Base-by-base conservation (phyloP, 2,329 filamentous ascomycete species). In the Ilyonectria sp. region DNA sequence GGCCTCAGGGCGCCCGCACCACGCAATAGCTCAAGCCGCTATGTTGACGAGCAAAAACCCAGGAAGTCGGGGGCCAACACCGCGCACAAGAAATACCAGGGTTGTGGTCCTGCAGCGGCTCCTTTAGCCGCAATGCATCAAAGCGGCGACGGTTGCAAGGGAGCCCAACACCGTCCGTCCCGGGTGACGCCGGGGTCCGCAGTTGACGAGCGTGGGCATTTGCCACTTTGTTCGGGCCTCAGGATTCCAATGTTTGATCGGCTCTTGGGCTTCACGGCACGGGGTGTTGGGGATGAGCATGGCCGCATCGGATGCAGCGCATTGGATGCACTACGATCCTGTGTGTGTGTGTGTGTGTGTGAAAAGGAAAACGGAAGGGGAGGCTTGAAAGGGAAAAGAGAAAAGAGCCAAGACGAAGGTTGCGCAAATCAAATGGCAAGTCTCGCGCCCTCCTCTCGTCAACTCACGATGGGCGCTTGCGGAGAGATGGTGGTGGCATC, bases 401-500 rank as follows among this genome's bases (percentile, higher is more conserved):
- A n/a, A n/a, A 43, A n/a, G 23, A 40, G 13, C 3, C 8, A 17
- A 56, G 53, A 44, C 53, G 35, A 57, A 31, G 40, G 37, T 26
- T 15, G 54, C 40, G 54, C 40, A 57, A 40, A 57, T 57, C 54
- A 40, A 17, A 43, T 57, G 40, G 54, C 54, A 57, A 57, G 23
- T 57, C 54, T 57, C 54, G 40, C 54, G 37, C 23, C 54, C 54
- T 46, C 23, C 37, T 15, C 26, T 23, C 35, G 17, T 9, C 37
- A 8, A 15, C 50, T 52, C 49, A 52, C 49, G 29, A 52, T 33
- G 49, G 49, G 19, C 33, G 49, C 49, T 33, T 33, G 49, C 29
- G 11, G 29, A 17, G n/a, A 26, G 26, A 33, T 31, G 29, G 17
- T 26, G 26, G 13, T 52, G 29, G 15, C 40, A 43, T n/a, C 7